Conservation (phyloP, 148 eudicot genomes). For the Talinum fruticosum region DNA sequence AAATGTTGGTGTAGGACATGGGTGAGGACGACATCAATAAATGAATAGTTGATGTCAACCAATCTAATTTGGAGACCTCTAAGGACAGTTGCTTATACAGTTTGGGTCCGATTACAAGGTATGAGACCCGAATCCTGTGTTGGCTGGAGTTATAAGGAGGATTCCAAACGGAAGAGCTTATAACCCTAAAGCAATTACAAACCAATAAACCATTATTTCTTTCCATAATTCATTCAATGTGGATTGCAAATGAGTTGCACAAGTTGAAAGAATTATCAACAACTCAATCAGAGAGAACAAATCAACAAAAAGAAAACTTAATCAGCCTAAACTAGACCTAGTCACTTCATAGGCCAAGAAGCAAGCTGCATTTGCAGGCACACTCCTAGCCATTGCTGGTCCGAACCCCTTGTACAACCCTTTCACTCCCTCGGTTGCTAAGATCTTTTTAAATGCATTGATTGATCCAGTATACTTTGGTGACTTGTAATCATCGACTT, state of each 20-base stretch:
- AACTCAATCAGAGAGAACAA: background rate
- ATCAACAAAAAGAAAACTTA: background rate
- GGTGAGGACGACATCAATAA: background rate
- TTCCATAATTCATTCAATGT: constrained; percentile 11
- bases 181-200: background rate
- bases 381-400: constrained; percentile 90
- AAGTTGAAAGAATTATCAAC: constrained; percentile 21
- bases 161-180: background rate
- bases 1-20: background rate
- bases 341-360: constrained; percentile 95
- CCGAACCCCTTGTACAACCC: constrained; percentile 96
- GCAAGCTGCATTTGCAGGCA: constrained; percentile 97
- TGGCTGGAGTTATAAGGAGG: no score
- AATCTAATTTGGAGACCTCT: no score
- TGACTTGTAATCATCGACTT: constrained; percentile 73
- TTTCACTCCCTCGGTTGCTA: constrained; percentile 66
- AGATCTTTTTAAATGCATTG: constrained; percentile 73
- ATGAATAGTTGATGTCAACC: background rate
- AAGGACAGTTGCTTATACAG: no score
- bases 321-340: constrained; percentile 77
- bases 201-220: background rate
- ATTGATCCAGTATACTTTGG: constrained; percentile 75
- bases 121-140: no score
- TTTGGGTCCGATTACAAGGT: no score
- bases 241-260: background rate